Conservation (phyloP, 2,329 filamentous ascomycete genomes). For the Coleophoma cylindrospora region DNA sequence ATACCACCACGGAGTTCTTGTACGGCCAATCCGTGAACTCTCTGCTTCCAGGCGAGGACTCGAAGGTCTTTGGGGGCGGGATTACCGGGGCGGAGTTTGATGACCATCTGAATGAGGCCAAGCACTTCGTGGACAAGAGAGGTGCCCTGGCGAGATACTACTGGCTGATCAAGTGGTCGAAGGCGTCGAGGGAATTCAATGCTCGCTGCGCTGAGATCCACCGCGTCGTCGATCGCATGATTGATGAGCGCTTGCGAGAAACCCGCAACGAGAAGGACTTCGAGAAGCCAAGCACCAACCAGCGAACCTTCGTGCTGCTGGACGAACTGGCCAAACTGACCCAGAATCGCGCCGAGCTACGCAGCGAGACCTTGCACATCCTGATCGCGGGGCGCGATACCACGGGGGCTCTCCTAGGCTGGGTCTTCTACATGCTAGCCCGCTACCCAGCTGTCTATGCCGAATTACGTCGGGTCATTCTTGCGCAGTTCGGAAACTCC, state of each 20-base stretch:
- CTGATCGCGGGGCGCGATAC: conserved; percentile 49
- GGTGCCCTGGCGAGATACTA: conserved; percentile 35
- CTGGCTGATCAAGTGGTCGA: conserved; percentile 42
- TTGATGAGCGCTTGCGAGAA: conserved; percentile 5
- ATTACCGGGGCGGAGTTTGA: conserved; percentile 14
- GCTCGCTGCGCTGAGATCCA: conserved; percentile 18
- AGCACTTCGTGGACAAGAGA: conserved; percentile 31
- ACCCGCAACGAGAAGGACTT: conserved; percentile 5
- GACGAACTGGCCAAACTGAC: conserved; percentile 34
- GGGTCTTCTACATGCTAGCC: conserved; percentile 37
- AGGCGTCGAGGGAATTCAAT: conserved; percentile 27
- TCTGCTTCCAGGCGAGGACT: conserved; percentile 14
- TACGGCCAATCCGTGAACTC: conserved; percentile 26
- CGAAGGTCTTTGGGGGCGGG: conserved; percentile 9
- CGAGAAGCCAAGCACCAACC: conserved; percentile 3
- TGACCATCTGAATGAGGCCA: conserved; percentile 14
- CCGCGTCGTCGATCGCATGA: conserved; percentile 11
- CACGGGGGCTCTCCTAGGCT: conserved; percentile 44
- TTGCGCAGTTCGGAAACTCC: conserved; percentile 28
- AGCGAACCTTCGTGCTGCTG: conserved; percentile 36
- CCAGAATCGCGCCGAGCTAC: conserved; percentile 10
- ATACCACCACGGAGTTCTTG: conserved; percentile 49
- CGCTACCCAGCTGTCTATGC: conserved; percentile 31
- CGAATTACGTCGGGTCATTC: conserved; percentile 33
- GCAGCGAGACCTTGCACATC: conserved; percentile 23